Evolutionary conservation across 2,329 filamentous ascomycete genomes (phyloP).

Genomic region (Orbilia javanica): DNA sequence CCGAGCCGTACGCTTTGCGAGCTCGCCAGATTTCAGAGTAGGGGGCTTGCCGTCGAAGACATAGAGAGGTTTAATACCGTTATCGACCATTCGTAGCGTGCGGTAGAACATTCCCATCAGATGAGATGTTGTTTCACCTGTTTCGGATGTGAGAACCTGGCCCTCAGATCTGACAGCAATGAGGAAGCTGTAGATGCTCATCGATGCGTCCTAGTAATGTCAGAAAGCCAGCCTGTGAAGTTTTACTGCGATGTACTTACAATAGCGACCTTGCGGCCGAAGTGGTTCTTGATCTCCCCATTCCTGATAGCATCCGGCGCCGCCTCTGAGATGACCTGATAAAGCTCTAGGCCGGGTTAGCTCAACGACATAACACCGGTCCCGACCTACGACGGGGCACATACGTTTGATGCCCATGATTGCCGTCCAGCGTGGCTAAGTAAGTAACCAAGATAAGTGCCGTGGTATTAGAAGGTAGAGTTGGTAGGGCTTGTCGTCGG

Average conservation of each 20-base stretch:
- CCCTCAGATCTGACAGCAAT: constrained; percentile 97
- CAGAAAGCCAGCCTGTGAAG: not conserved
- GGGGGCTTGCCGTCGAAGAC: constrained; percentile 97
- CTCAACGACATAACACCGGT: not conserved
- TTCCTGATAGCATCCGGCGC: constrained; percentile 95
- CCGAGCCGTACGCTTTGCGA: constrained; percentile 94
- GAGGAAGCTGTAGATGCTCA: constrained; percentile 99
- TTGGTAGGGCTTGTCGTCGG: not conserved
- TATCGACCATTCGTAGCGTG: constrained; percentile 96
- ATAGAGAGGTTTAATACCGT: constrained; percentile 97
- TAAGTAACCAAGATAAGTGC: not conserved
- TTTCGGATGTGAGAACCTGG: constrained; percentile 94
- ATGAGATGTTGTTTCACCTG: constrained; percentile 95
- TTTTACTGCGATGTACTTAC: constrained; percentile 70
- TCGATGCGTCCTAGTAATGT: constrained; percentile 73
- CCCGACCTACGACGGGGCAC: constrained; percentile 57
- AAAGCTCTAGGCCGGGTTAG: constrained; percentile 71
- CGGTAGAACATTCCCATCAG: constrained; percentile 99
- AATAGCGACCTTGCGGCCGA: constrained; percentile 97
- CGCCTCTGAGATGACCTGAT: constrained; percentile 87
- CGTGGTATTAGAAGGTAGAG: not conserved
- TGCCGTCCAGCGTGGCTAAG: no score
- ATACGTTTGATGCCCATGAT: constrained; percentile 70
- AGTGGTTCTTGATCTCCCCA: constrained; percentile 98
- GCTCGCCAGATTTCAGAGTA: constrained; percentile 95